Evolutionary conservation across 176 grass and related monocot genomes (phyloP).

Genomic region (Musa acuminata): DNA sequence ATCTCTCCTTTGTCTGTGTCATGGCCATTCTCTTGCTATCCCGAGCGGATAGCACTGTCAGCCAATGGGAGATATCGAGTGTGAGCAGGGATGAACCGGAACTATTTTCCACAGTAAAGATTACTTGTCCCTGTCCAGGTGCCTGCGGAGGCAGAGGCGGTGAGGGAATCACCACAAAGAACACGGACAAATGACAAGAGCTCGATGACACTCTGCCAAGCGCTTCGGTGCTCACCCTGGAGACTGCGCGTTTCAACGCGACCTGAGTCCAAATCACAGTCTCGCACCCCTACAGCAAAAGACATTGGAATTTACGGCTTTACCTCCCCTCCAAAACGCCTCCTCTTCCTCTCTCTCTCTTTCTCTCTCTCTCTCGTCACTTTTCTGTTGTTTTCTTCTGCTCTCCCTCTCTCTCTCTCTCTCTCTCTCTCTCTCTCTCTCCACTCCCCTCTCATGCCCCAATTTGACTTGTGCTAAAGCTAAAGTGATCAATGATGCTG

Average conservation of each 20-base stretch:
- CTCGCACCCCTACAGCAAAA: background rate
- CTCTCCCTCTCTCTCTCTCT: no score
- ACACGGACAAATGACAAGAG: background rate
- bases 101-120: no score
- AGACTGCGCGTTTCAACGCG: background rate
- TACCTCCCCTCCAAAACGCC: background rate
- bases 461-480: conserved; percentile 25
- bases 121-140: background rate
- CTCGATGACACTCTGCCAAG: no score
- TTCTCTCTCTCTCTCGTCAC: background rate
- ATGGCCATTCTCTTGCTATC: no score
- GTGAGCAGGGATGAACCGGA: no score
- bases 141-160: background rate
- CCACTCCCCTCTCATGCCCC: background rate
- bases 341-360: no score
- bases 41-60: no score
- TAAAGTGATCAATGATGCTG: conserved; percentile 14
- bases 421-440: background rate
- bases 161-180: background rate
- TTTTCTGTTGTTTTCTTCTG: background rate
- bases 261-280: background rate
- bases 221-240: background rate
- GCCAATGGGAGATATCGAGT: no score
- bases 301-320: conserved; percentile 22
- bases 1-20: background rate